A percentile compares a stretch with the other conserved stretches of the same genome.
phyloP scores from a whole-genome alignment of 129 eudicot species.

The Flaveria trinervia region DNA sequence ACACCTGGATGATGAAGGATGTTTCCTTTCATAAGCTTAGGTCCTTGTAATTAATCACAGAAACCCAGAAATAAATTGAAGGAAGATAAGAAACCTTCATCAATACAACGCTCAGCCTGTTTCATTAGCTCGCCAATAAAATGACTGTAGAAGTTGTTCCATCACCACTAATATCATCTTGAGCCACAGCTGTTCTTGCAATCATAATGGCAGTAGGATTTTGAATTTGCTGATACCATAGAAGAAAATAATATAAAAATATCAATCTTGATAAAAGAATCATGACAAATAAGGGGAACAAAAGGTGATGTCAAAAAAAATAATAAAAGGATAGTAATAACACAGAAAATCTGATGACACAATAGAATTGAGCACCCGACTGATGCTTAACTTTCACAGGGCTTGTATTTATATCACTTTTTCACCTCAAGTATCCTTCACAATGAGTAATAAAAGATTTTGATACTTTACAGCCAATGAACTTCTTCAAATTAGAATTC shows the following conservation, averaged over 20 bases:
- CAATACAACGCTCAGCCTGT: constrained; percentile 89
- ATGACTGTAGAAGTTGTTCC: constrained; percentile 96
- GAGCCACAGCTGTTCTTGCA: constrained; percentile 99
- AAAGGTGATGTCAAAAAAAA: background rate
- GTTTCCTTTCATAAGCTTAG: background rate
- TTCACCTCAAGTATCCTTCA: background rate
- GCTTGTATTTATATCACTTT: background rate
- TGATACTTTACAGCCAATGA: background rate
- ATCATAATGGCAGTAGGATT: constrained; percentile 97
- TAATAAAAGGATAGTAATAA: background rate
- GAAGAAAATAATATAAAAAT: background rate
- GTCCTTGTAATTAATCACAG: background rate
- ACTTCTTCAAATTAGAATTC: background rate
- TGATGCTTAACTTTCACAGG: background rate
- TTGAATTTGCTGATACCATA: constrained; percentile 79
- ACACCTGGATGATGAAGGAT: background rate
- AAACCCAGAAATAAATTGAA: background rate
- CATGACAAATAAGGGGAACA: background rate
- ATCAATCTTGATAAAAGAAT: background rate
- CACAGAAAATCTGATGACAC: background rate
- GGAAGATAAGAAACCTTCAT: constrained; percentile 60
- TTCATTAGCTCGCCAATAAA: constrained; percentile 97
- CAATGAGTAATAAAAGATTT: background rate
- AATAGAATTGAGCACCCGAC: background rate
- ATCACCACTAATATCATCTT: constrained; percentile 97